These are phyloP conservation scores for Termitomyces sp. DNA, from an alignment of 768 basidiomycete species.

Conservation along the genomic window DNA sequence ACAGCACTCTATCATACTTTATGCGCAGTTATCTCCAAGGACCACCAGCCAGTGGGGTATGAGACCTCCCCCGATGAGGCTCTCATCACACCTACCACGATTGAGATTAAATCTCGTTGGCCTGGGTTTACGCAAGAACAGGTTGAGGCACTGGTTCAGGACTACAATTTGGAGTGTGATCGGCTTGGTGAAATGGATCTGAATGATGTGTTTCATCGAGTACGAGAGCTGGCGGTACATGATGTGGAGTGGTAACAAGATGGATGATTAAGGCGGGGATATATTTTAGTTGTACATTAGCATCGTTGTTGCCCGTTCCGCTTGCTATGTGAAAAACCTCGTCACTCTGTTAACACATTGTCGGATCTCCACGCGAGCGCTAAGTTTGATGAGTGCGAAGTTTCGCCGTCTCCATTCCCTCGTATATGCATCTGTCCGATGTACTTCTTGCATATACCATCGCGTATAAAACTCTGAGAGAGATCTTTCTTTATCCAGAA, in stretches of 20 bases:
- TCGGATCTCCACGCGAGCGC: conserved; percentile 49
- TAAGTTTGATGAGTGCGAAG: conserved; percentile 46
- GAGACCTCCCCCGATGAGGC: conserved; percentile 54
- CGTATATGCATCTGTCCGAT: conserved; percentile 54
- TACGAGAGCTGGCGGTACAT: conserved; percentile 55
- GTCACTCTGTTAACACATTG: conserved; percentile 30
- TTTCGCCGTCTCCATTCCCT: conserved; percentile 64
- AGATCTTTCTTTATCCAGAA: conserved; percentile 58
- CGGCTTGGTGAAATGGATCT: conserved; percentile 51
- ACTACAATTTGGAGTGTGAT: conserved; percentile 60
- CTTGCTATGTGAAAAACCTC: conserved; percentile 12
- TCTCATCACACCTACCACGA: conserved; percentile 47
- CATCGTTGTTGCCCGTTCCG: background rate
- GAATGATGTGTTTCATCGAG: conserved; percentile 54
- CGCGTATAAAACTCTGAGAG: conserved; percentile 67
- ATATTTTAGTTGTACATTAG: background rate
- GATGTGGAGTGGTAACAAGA: conserved; percentile 34
- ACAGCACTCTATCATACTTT: conserved; percentile 76
- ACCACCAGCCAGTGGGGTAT: conserved; percentile 37
- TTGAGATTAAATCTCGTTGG: conserved; percentile 67
- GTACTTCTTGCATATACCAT: conserved; percentile 69
- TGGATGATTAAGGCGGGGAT: conserved; percentile 9
- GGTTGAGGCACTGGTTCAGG: conserved; percentile 49
- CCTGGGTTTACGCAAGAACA: conserved; percentile 66
- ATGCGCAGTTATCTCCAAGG: conserved; percentile 35